Conservation (phyloP, 2,329 filamentous ascomycete species). For the Seiridium unicorne region DNA sequence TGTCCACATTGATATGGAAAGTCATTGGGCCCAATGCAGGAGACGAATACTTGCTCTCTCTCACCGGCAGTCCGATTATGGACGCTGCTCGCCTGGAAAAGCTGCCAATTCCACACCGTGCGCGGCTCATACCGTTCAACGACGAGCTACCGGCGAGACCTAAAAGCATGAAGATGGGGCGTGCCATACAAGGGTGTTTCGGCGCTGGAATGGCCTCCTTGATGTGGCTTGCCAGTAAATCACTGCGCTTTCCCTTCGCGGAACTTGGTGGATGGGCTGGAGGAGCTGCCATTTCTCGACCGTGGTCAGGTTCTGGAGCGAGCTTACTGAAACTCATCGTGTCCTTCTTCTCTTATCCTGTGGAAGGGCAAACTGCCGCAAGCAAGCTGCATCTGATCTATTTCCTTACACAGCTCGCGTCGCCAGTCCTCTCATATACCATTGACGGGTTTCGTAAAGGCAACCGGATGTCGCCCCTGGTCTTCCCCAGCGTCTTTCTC, state of each 20-base stretch:
- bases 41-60: neutral
- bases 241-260: neutral
- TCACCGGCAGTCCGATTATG: neutral
- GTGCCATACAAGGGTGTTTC: neutral
- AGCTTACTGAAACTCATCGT: neutral
- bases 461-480: constrained; percentile 11
- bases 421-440: constrained; percentile 18
- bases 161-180: neutral
- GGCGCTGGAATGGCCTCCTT: neutral
- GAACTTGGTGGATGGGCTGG: neutral
- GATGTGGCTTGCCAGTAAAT: constrained; percentile 1
- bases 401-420: constrained; percentile 16
- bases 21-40: neutral
- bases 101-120: constrained; percentile 11
- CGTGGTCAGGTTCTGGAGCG: neutral
- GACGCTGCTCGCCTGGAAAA: constrained; percentile 7
- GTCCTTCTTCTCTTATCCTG: neutral
- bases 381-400: constrained; percentile 9
- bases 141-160: constrained; percentile 16
- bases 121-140: constrained; percentile 11
- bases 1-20: constrained; percentile 4
- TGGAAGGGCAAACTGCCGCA: neutral
- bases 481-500: constrained; percentile 13
- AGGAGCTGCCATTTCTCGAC: neutral
- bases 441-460: constrained; percentile 21